Percentiles rank a stretch among this genome's conserved stretches.
Conservation (phyloP, 2,329 filamentous ascomycete genomes). For the Madurella fahalii region DNA sequence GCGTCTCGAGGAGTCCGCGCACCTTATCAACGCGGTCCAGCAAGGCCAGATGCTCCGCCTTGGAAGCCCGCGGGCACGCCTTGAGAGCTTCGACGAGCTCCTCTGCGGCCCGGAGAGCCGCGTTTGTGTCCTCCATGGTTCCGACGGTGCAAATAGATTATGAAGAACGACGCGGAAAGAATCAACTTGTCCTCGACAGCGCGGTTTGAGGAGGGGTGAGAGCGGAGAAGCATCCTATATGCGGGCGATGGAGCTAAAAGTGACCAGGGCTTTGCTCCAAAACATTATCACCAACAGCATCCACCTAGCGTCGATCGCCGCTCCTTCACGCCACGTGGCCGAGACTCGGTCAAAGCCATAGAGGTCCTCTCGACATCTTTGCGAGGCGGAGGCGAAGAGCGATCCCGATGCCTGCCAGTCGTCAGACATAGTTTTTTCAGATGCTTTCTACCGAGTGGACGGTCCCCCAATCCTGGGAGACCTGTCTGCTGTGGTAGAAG, state of each 20-base stretch:
- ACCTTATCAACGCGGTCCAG: constrained; percentile 26
- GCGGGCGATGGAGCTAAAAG: constrained; percentile 1
- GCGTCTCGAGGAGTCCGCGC: constrained; percentile 26
- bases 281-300: neutral
- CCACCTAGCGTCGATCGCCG: neutral
- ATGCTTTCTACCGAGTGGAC: too few species aligned
- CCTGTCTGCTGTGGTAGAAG: too few species aligned
- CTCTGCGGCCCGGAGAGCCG: constrained; percentile 24
- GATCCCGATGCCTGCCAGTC: too few species aligned
- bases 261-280: constrained; percentile 5
- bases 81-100: constrained; percentile 32
- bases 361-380: too few species aligned
- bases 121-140: constrained; percentile 17
- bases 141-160: neutral
- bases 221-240: constrained; percentile 2
- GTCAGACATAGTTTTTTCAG: too few species aligned
- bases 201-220: neutral
- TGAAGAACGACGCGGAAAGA: neutral
- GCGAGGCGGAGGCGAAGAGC: too few species aligned
- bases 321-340: too few species aligned
- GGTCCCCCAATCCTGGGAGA: too few species aligned
- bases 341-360: too few species aligned
- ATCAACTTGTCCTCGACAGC: neutral
- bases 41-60: constrained; percentile 14
- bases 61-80: constrained; percentile 5